Conservation (phyloP, 495 filamentous ascomycete genomes). For the Pseudevernia furfuracea region DNA sequence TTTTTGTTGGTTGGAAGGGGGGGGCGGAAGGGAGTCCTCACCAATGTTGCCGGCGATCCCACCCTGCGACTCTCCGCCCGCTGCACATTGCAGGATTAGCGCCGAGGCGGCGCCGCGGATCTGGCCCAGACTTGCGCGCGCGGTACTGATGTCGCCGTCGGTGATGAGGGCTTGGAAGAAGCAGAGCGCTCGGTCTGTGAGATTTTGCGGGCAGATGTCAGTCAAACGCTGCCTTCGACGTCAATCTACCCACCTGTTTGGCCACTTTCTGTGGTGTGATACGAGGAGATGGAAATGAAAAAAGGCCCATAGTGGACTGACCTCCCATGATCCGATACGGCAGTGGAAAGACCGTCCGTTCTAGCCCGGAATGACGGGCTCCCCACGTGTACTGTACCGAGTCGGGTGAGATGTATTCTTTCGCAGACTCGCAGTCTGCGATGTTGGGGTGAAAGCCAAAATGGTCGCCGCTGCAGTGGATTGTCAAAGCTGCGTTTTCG, state of each 20-base stretch:
- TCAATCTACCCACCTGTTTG: no score
- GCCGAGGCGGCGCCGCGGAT: not conserved
- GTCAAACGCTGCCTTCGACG: no score
- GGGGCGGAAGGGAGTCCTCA: not conserved
- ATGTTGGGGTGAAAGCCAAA: constrained; percentile 6
- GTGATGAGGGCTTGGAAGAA: constrained; percentile 2
- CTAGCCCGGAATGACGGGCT: not conserved
- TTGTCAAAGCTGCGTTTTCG: not conserved
- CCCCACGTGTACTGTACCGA: not conserved
- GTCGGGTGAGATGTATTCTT: not conserved
- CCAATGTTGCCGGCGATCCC: not conserved
- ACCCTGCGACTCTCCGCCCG: not conserved
- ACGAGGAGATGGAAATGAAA: no score
- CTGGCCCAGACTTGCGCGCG: not conserved
- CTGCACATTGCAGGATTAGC: constrained; percentile 7
- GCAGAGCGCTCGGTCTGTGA: constrained; percentile 9
- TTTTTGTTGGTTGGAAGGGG: not conserved
- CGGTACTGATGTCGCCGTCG: not conserved
- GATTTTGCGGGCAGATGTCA: no score
- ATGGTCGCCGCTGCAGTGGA: constrained; percentile 6
- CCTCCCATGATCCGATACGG: constrained; percentile 15
- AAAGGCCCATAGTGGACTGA: no score
- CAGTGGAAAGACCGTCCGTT: not conserved
- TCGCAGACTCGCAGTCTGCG: constrained; percentile 5
- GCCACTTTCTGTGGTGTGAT: no score